Conservation (phyloP, 2,329 filamentous ascomycete species). For the Paraphoma sp. region DNA sequence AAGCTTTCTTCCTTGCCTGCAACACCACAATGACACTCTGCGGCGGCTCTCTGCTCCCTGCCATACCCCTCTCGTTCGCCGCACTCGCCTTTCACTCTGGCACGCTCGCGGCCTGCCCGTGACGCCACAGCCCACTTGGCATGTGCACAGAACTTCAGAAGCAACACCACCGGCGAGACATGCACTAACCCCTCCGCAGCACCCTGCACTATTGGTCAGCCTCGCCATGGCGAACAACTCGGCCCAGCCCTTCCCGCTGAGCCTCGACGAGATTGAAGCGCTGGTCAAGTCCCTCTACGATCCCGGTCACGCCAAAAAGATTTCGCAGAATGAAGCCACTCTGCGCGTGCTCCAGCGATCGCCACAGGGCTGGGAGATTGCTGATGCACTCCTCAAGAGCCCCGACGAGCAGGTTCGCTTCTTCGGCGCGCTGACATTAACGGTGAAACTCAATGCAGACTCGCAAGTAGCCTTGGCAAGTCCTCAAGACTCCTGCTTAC, state of each 20-base stretch:
- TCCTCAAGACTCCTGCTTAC: conserved; percentile 1
- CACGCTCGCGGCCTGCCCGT: neutral
- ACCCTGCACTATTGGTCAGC: neutral
- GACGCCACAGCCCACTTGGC: neutral
- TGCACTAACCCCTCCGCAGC: neutral
- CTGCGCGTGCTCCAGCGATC: conserved; percentile 82
- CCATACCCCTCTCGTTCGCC: neutral
- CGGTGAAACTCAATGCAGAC: conserved; percentile 93
- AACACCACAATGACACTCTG: no score
- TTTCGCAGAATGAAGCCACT: conserved; percentile 69
- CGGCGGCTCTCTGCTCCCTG: neutral
- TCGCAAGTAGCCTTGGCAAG: conserved; percentile 60
- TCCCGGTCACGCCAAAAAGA: conserved; percentile 54
- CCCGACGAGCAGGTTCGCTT: conserved; percentile 81
- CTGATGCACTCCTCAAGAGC: conserved; percentile 74
- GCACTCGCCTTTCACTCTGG: neutral
- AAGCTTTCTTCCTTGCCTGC: neutral
- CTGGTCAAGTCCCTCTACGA: conserved; percentile 61
- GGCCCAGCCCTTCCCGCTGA: conserved; percentile 31
- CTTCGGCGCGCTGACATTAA: conserved; percentile 91
- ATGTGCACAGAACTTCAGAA: conserved; percentile 4
- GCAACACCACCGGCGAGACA: neutral
- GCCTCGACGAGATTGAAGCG: conserved; percentile 46
- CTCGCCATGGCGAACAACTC: conserved; percentile 29
- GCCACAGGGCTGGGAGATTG: conserved; percentile 83